Evolutionary conservation across 139 green algal species (phyloP).

Genomic region (Cymbomonas tetramitiformis): DNA sequence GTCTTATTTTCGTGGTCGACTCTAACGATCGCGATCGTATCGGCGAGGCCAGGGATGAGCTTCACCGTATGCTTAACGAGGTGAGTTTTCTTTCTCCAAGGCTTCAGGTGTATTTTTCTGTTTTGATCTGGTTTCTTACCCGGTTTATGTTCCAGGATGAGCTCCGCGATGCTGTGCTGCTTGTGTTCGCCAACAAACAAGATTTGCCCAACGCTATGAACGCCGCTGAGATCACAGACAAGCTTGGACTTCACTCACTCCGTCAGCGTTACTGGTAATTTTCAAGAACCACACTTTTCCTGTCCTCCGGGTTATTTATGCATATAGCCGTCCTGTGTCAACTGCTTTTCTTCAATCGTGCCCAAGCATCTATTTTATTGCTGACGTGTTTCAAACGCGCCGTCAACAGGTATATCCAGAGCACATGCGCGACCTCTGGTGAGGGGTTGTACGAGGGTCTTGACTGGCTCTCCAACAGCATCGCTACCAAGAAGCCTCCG

Average conservation of each 20-base stretch:
- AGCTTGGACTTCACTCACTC: constrained; percentile 88
- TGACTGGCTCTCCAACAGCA: constrained; percentile 66
- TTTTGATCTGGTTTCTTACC: constrained; percentile 12
- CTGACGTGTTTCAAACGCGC: too few species aligned
- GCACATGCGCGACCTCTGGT: constrained; percentile 77
- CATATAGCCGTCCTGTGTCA: too few species aligned
- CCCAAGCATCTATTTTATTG: too few species aligned
- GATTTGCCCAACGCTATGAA: constrained; percentile 98
- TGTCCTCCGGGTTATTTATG: too few species aligned
- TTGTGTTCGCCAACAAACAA: constrained; percentile 99
- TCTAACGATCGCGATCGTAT: constrained; percentile 88
- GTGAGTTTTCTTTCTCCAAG: constrained; percentile 20
- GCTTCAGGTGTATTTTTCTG: not conserved
- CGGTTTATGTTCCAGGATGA: constrained; percentile 31
- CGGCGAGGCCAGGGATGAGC: constrained; percentile 86
- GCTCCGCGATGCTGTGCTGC: constrained; percentile 82
- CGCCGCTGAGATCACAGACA: constrained; percentile 96
- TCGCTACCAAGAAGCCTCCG: constrained; percentile 9
- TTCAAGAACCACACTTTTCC: too few species aligned
- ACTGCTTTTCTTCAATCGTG: too few species aligned
- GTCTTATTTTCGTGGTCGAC: constrained; percentile 98
- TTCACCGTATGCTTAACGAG: constrained; percentile 98
- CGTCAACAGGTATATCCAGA: constrained; percentile 98
- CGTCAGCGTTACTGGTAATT: constrained; percentile 90
- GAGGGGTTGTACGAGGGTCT: constrained; percentile 95